Conservation (phyloP, 495 filamentous ascomycete genomes). For the Aspergillus homomorphus region DNA sequence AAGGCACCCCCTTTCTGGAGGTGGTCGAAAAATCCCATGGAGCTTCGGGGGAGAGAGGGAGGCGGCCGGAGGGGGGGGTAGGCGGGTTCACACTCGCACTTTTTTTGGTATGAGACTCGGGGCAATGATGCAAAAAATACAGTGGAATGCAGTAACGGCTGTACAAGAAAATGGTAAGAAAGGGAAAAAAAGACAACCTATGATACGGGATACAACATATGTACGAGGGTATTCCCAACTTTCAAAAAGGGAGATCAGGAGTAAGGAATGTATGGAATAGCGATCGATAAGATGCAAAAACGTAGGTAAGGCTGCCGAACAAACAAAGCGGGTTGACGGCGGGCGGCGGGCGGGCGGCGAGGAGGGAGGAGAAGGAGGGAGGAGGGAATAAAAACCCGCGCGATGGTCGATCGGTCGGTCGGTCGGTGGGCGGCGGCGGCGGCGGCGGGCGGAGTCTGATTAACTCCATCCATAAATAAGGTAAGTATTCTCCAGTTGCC, state of each 20-base stretch:
- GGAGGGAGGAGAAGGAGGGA: constrained; percentile 10
- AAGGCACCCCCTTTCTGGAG: constrained; percentile 53
- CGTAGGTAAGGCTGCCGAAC: constrained; percentile 14
- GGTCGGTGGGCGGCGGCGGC: constrained; percentile 1
- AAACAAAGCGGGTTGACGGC: background rate
- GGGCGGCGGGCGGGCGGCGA: too few species aligned
- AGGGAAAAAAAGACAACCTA: background rate
- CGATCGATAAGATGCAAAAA: constrained; percentile 10
- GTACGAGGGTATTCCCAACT: constrained; percentile 10
- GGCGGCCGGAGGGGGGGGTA: background rate
- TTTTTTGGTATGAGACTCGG: background rate
- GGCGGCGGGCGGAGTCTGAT: constrained; percentile 5
- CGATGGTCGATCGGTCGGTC: background rate
- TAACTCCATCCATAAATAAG: too few species aligned
- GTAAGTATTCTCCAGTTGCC: too few species aligned
- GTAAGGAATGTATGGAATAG: constrained; percentile 17
- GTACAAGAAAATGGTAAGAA: background rate
- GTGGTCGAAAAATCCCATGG: constrained; percentile 56
- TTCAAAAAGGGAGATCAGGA: constrained; percentile 5
- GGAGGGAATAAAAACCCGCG: constrained; percentile 15
- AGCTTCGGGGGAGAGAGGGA: constrained; percentile 1
- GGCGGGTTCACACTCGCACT: background rate
- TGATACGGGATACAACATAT: constrained; percentile 20
- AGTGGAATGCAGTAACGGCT: background rate
- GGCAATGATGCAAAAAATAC: background rate